Conservation (phyloP, 106 monocot genomes). For the Apostasia shenzhenica region DNA sequence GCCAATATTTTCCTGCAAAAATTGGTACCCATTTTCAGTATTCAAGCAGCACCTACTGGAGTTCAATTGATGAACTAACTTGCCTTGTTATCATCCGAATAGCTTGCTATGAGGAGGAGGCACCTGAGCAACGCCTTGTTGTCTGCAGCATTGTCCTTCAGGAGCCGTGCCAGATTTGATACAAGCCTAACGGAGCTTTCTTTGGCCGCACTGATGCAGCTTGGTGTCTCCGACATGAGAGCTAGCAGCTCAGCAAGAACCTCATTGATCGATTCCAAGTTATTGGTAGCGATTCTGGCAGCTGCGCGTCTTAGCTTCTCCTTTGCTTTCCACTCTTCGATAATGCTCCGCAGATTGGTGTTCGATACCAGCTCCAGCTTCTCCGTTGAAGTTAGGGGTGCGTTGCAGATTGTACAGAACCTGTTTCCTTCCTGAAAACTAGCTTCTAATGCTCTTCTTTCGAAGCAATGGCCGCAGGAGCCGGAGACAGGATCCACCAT, state of each 20-base stretch:
- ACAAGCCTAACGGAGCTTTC: background rate
- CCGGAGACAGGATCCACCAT: conserved; percentile 18
- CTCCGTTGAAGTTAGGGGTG: background rate
- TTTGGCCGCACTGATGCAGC: conserved; percentile 1
- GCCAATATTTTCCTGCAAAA: conserved; percentile 12
- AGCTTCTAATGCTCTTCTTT: conserved; percentile 5
- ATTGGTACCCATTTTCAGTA: background rate
- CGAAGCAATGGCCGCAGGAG: conserved; percentile 20
- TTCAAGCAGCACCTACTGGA: background rate
- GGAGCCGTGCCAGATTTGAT: conserved; percentile 1
- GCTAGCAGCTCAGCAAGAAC: conserved; percentile 4
- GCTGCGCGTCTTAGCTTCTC: background rate
- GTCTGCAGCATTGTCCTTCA: conserved; percentile 4
- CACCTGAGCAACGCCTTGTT: background rate
- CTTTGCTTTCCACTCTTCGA: conserved; percentile 13
- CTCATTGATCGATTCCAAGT: conserved; percentile 1
- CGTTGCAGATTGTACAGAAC: background rate
- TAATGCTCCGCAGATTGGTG: conserved; percentile 6
- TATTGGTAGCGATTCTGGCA: background rate
- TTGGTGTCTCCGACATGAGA: background rate
- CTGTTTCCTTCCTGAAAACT: conserved; percentile 2
- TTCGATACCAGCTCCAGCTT: conserved; percentile 6
- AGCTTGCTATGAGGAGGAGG: conserved; percentile 3
- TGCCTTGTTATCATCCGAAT: conserved; percentile 16
- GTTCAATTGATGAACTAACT: background rate